Base-by-base conservation (phyloP, 23 red algal species). In the Gracilaria domingensis region DNA sequence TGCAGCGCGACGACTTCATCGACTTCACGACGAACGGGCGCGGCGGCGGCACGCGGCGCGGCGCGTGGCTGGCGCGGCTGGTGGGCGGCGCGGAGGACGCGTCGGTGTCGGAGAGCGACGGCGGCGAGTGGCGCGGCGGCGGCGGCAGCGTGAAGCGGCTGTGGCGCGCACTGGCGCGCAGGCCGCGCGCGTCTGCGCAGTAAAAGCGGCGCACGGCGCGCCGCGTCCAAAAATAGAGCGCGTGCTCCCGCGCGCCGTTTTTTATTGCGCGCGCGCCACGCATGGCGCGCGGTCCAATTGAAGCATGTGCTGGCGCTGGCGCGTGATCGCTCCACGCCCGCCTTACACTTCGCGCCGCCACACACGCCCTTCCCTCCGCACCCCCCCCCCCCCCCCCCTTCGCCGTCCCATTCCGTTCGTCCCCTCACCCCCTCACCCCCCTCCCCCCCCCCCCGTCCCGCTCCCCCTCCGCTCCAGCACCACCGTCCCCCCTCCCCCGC, bases 1-100 rank as follows among this genome's bases (percentile, higher is more conserved):
- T 89, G 49, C 86, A 89, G 36, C 42, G 50, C 25, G 86, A 89
- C 61, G 86, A 89, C 35, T 89, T 66, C 45, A 89, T 89, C 12
- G 86, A 89, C 38, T 89, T 89, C 47, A 71, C 86, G 32, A 89
- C 86, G 0, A 89, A 80, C 40, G 69, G 55, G 48, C 21, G 86
- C 21, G 58, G 42, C 44, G 6, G 17, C 12, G 48, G 47, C 44
- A 18, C 33, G 13, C 51, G 28, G 1, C 30, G 69, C 37, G 34
- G n/a, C 28, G n/a, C 69, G 18, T 81, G 77, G 77, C 55, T 81
- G 23, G 28, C 77, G 13, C 13, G 77, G 77, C 48, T 57, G 77
- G 77, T 81, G 50, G 48, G 77, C 50, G 36, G 77, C 45, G 56
- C 6, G 32, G n/a, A 39, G 28, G 42, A 62, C 47, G 77, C 0